Conservation (phyloP, 2,329 filamentous ascomycete genomes). For the Sarocladium kiliense region DNA sequence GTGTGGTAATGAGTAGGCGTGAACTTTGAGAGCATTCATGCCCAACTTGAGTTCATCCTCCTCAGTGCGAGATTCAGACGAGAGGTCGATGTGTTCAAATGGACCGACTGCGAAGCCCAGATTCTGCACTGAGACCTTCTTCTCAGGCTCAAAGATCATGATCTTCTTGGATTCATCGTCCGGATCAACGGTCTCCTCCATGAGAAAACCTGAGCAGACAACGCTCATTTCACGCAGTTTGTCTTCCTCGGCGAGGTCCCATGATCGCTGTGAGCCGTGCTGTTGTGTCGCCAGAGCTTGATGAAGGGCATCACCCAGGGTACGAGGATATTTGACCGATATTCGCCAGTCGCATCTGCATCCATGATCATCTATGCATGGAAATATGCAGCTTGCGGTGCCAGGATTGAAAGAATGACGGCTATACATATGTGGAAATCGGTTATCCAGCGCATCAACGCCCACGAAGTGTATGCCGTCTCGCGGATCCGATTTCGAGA, state of each 20-base stretch:
- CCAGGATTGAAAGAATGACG: slow-evolving; percentile 75
- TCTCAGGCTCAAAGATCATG: slow-evolving; percentile 74
- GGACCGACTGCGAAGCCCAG: slow-evolving; percentile 92
- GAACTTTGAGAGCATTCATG: slow-evolving; percentile 79
- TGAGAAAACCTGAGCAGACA: slow-evolving; percentile 83
- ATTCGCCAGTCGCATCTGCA: slow-evolving; percentile 84
- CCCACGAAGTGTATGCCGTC: slow-evolving; percentile 93
- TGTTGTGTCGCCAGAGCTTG: slow-evolving; percentile 39
- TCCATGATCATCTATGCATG: slow-evolving; percentile 82
- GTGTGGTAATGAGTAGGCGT: slow-evolving; percentile 86
- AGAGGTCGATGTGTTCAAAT: slow-evolving; percentile 87
- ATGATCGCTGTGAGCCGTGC: slow-evolving; percentile 33
- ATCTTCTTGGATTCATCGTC: slow-evolving; percentile 79
- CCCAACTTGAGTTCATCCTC: slow-evolving; percentile 90
- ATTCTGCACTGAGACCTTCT: slow-evolving; percentile 76
- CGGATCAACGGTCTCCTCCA: slow-evolving; percentile 74
- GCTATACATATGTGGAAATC: slow-evolving; percentile 91
- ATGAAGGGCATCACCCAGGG: slow-evolving; percentile 70
- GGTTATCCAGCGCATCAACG: slow-evolving; percentile 68
- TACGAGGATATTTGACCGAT: slow-evolving; percentile 78
- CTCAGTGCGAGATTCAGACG: slow-evolving; percentile 78
- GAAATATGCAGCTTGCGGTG: slow-evolving; percentile 80
- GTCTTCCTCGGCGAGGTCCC: slow-evolving; percentile 65
- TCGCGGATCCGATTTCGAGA: slow-evolving; percentile 66
- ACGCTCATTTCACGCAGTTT: slow-evolving; percentile 84